Base-by-base conservation (phyloP, 2,329 filamentous ascomycete species). In the Curvularia verruculosa region DNA sequence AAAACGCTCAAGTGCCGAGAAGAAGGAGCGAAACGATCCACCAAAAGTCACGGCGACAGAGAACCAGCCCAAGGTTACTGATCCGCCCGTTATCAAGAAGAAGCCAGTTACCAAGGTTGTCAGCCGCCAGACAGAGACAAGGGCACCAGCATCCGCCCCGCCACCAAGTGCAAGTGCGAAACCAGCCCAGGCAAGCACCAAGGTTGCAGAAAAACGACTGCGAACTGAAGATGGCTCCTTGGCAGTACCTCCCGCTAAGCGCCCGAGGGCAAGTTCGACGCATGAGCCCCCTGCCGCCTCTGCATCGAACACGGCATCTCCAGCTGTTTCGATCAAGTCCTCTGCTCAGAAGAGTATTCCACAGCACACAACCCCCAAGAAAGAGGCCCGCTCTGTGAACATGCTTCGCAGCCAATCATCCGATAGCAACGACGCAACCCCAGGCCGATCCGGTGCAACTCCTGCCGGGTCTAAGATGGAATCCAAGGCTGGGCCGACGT, bases 351-450 rank as follows among this genome's bases (percentile, higher is more conserved):
- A 74, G 59, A 59, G 40, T 7, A 67, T 73, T 40, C 28, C 58
- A 8, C 59, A 64, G 26, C 71, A 72, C 41, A 51, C 59, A n/a
- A 77, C 74, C 2, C 75, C 75, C n/a, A 70, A 73, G 45, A 77
- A 72, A 54, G 73, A 74, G 5, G 58, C 60, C 46, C 75, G 71
- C 40, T 64, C 72, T 1, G 56, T 74, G 51, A 71, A 63, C 49
- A 77, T 78, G 75, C 57, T 74, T 37, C 75, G 75, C 10, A 70
- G 70, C 1, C 59, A 54, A 24, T 78, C 76, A 1, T 60, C 70
- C 9, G 74, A 77, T 18, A 69, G 75, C 40, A 63, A 69, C 34
- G 72, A 76, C 41, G 58, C 70, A 12, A 76, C 74, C 3, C 74
- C 75, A 34, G 75, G 72, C 4, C 70, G 70, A 26, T 73, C 72